Evolutionary conservation across 176 grass and related monocot genomes (phyloP), one percentile per base, ranked within the genome.

Genomic region (Triticum urartu): DNA sequence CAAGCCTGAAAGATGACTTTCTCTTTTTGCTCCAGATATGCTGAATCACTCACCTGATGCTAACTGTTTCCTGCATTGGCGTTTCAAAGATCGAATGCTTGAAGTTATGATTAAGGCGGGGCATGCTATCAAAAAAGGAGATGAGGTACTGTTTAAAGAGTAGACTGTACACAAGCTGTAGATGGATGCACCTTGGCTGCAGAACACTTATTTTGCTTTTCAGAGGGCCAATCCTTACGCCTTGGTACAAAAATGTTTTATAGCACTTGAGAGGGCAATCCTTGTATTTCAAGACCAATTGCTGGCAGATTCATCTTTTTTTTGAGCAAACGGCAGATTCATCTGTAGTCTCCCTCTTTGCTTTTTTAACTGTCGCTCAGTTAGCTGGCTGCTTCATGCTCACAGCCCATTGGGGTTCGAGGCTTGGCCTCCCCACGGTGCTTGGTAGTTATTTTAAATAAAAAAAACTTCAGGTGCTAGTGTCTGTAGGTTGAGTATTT

Each of bases 91-190:
- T 86, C 88, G 96, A 64, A 94, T 98, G 91, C 93, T 98, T 88
- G 93, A 98, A 91, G 91, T 98, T 68, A 91, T 98, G 93, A 95
- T 98, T 79, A 98, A 98, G 91, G 91, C 93, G 88, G 96, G 93
- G 30, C 90, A 56, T 50, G 84, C 63, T 71, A 63, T 98, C 75
- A 95, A 91, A 82, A 93, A 94, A 92, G 96, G 96, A 79, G 91
- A 95, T 9, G 96, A 98, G 93, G 96, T 98, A 92, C 77, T 68
- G 10, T 81, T 32, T 89, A 83, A 24, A 79, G 73, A 68, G 25
- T 84, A 62, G 42, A 70, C 20, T 66, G 22, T 50, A 59, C 83
- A 26, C 68, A 84, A 36, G 21, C 38, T 74, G 28, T 52, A 65
- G 67, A 52, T 89, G 35, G 67, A 52, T 89, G 35, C 26, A 67